phyloP scores from a whole-genome alignment of 768 basidiomycete genomes.

The Boletus rubroflammeus region DNA sequence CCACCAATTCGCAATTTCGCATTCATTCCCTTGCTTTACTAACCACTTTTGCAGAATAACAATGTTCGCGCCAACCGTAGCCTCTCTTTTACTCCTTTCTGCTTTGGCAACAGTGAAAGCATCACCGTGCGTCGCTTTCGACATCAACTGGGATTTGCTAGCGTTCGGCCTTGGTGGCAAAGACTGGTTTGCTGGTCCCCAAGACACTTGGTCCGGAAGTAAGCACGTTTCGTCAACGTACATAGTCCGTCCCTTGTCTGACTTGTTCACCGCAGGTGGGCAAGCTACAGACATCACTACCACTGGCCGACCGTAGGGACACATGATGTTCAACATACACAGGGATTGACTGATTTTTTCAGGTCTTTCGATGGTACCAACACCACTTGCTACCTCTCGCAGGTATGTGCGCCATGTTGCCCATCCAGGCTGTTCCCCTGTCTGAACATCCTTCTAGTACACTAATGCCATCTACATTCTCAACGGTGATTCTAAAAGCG shows the following conservation, averaged over 20 bases:
- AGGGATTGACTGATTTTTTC: neutral
- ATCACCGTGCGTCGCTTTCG: constrained; percentile 73
- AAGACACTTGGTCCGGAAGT: constrained; percentile 64
- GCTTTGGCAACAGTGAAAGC: constrained; percentile 34
- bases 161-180: constrained; percentile 81
- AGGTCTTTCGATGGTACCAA: constrained; percentile 64
- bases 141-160: constrained; percentile 76
- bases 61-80: constrained; percentile 44
- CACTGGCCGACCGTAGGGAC: constrained; percentile 70
- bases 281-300: constrained; percentile 66
- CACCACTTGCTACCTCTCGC: constrained; percentile 70
- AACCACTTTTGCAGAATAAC: constrained; percentile 1
- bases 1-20: neutral
- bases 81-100: constrained; percentile 51
- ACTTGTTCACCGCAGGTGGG: constrained; percentile 17
- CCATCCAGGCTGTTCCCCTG: no score
- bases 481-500: constrained; percentile 68
- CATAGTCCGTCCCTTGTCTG: neutral
- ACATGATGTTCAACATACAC: neutral
- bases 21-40: neutral
- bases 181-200: constrained; percentile 78
- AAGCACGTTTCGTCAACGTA: constrained; percentile 10
- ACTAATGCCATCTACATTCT: constrained; percentile 83
- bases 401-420: constrained; percentile 38
- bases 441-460: constrained; percentile 46